These are phyloP conservation scores for Panaeolus cyanescens DNA, from an alignment of 768 basidiomycete species.

Conservation along the genomic window DNA sequence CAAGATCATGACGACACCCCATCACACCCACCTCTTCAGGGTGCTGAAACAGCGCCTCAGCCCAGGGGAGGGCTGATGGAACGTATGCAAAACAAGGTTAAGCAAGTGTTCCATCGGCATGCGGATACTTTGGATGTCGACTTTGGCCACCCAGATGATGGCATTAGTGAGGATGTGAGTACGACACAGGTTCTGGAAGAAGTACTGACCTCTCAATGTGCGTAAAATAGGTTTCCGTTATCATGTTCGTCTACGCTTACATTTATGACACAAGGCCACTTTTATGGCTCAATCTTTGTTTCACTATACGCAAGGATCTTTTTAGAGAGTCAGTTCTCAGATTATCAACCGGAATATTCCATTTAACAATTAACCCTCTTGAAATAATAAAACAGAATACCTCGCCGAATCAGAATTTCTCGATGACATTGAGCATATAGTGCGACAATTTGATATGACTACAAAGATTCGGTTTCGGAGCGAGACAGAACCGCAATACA, in stretches of 20 bases:
- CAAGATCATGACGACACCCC: neutral
- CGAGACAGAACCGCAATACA: conserved; percentile 39
- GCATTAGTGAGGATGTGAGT: too few relatives aligned
- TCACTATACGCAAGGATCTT: conserved; percentile 40
- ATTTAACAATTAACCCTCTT: neutral
- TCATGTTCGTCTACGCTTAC: neutral
- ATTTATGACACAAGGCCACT: conserved; percentile 35
- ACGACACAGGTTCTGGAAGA: too few relatives aligned
- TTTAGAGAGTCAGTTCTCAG: conserved; percentile 33
- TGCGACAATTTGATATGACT: conserved; percentile 44
- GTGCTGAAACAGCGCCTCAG: too few relatives aligned
- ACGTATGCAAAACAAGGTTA: too few relatives aligned
- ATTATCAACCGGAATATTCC: neutral
- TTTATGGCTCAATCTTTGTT: conserved; percentile 55
- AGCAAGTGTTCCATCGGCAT: too few relatives aligned
- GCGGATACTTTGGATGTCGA: too few relatives aligned
- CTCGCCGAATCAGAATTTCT: conserved; percentile 40
- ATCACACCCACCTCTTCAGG: too few relatives aligned
- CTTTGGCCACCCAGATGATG: too few relatives aligned
- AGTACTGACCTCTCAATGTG: conserved; percentile 46
- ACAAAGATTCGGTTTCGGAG: conserved; percentile 48
- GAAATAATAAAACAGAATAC: conserved; percentile 29
- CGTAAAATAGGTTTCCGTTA: conserved; percentile 1
- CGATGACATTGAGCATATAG: conserved; percentile 45
- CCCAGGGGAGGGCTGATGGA: too few relatives aligned